These are phyloP conservation scores for Dioscorea dumetorum DNA, from an alignment of 106 monocot species.

Conservation along the genomic window DNA sequence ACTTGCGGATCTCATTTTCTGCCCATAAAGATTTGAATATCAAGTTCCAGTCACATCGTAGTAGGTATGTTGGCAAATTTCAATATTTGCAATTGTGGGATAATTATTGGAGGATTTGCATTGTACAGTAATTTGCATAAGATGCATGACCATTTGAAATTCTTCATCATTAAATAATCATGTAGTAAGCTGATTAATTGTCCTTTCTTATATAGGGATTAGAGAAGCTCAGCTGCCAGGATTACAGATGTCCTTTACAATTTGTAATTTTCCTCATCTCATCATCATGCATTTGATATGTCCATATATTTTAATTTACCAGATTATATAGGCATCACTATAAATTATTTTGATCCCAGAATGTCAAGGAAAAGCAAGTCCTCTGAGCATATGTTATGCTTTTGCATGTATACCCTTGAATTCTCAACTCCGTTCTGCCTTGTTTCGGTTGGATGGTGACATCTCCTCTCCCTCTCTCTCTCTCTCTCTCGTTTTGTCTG, in stretches of 20 bases:
- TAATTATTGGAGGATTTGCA: too few species aligned
- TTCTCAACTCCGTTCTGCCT: too few species aligned
- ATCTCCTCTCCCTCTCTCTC: too few species aligned
- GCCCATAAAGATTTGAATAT: conserved; percentile 45
- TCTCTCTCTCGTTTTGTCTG: too few species aligned
- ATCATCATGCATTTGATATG: conserved; percentile 18
- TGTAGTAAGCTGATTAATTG: conserved; percentile 4
- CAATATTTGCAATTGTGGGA: not conserved
- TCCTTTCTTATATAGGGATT: conserved; percentile 35
- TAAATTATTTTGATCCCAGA: not conserved
- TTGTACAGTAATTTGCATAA: too few species aligned
- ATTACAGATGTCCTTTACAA: conserved; percentile 35
- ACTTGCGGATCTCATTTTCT: conserved; percentile 35
- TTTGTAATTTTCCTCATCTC: conserved; percentile 31
- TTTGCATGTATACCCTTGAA: too few species aligned
- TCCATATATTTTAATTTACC: not conserved
- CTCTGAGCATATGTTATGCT: too few species aligned
- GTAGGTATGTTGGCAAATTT: conserved; percentile 20
- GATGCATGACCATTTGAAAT: too few species aligned
- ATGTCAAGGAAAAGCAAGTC: too few species aligned
- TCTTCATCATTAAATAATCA: too few species aligned
- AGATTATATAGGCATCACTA: not conserved
- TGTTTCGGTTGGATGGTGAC: too few species aligned
- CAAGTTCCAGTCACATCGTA: conserved; percentile 46
- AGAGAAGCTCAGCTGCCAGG: conserved; percentile 31